Evolutionary conservation across 1,284 basidiomycete genomes (phyloP).

Genomic region (Agaricales sp.): DNA sequence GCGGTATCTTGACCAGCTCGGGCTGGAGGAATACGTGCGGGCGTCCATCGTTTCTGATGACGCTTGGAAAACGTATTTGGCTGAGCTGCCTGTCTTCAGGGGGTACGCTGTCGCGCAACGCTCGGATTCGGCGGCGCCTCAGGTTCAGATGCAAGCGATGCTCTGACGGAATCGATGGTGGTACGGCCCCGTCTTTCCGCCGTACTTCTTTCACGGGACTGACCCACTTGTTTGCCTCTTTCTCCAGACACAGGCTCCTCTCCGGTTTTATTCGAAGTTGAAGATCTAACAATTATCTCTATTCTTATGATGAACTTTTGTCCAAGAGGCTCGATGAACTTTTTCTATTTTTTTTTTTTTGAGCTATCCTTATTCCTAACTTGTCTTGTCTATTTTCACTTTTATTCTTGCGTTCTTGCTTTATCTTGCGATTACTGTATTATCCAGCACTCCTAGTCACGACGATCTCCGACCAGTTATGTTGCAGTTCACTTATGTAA

Average conservation of each 20-base stretch:
- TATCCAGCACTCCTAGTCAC: too few species aligned
- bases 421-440: too few species aligned
- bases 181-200: too few species aligned
- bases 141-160: slow-evolving; percentile 13
- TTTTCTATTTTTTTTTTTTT: slow-evolving; percentile 8
- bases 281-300: slow-evolving; percentile 6
- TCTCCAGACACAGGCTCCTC: too few species aligned
- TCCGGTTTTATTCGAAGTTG: too few species aligned
- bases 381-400: slow-evolving; percentile 10
- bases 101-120: slow-evolving; percentile 23
- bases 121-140: slow-evolving; percentile 9
- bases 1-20: slow-evolving; percentile 28
- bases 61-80: slow-evolving; percentile 36
- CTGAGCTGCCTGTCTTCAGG: slow-evolving; percentile 26
- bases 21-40: slow-evolving; percentile 34
- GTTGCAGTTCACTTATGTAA: too few species aligned
- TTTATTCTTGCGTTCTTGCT: too few species aligned
- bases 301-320: slow-evolving; percentile 2
- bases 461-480: too few species aligned
- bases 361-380: slow-evolving; percentile 20
- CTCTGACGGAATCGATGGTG: slow-evolving; percentile 8
- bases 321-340: not conserved
- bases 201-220: not conserved
- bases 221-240: too few species aligned
- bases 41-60: slow-evolving; percentile 41